These are phyloP conservation scores for Aureobasidium sp. DNA, from an alignment of 2,329 filamentous ascomycete genomes.

Conservation along the genomic window DNA sequence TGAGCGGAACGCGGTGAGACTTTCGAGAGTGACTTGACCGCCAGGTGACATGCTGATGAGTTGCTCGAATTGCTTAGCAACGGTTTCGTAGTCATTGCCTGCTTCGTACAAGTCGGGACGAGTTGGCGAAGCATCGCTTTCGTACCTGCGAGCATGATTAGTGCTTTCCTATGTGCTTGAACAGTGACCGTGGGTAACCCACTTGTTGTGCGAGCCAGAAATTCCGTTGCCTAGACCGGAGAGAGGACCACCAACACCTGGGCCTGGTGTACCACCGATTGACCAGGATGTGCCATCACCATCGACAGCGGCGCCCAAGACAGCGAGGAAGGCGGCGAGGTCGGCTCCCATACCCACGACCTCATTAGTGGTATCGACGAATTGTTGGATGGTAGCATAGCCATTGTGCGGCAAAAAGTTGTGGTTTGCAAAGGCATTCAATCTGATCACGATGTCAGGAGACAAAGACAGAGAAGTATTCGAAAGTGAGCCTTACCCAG, in stretches of 20 bases:
- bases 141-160: conserved; percentile 21
- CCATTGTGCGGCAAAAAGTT: conserved; percentile 29
- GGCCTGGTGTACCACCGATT: conserved; percentile 23
- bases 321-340: conserved; percentile 28
- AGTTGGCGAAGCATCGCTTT: conserved; percentile 29
- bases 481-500: conserved; percentile 19
- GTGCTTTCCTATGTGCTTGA: neutral
- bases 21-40: neutral
- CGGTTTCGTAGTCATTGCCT: conserved; percentile 25
- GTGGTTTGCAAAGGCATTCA: conserved; percentile 31
- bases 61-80: conserved; percentile 23
- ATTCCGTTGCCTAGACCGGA: conserved; percentile 22
- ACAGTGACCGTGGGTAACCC: neutral
- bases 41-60: conserved; percentile 16
- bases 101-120: conserved; percentile 25
- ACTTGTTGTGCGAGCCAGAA: conserved; percentile 26
- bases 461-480: neutral
- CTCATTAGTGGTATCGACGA: conserved; percentile 25
- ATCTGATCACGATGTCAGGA: neutral
- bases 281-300: conserved; percentile 25
- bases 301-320: conserved; percentile 28
- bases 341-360: conserved; percentile 32
- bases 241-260: conserved; percentile 16
- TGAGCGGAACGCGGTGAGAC: conserved; percentile 16
- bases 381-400: conserved; percentile 29